A percentile compares a stretch with the other conserved stretches of the same genome.
Evolutionary conservation across 1,139 yeast species (phyloP).

Genomic region (Yamadazyma blattariae): DNA sequence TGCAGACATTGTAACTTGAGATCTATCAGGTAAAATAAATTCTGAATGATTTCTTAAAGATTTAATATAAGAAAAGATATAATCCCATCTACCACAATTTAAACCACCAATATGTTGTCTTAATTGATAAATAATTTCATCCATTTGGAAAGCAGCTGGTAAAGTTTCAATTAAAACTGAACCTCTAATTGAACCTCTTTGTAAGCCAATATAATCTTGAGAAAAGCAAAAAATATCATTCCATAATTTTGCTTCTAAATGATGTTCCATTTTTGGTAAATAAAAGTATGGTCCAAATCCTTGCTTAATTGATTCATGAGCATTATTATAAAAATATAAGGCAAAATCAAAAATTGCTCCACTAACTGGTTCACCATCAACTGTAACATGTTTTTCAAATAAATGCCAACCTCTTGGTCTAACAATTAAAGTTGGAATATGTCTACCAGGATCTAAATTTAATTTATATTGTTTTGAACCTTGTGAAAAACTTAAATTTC

Average conservation of each 20-base stretch:
- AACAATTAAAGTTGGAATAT: constrained; percentile 72
- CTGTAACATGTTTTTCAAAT: constrained; percentile 66
- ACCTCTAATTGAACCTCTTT: constrained; percentile 73
- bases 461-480: constrained; percentile 63
- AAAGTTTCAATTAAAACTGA: constrained; percentile 78
- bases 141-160: constrained; percentile 79
- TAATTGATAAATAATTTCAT: constrained; percentile 73
- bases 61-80: constrained; percentile 71
- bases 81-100: constrained; percentile 85
- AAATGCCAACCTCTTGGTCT: constrained; percentile 90
- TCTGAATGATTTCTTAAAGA: constrained; percentile 62
- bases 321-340: constrained; percentile 72
- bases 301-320: constrained; percentile 53
- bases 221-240: constrained; percentile 69
- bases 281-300: constrained; percentile 79
- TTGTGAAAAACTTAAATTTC: constrained; percentile 54
- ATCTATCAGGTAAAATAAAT: constrained; percentile 67
- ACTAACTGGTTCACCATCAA: constrained; percentile 73
- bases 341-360: constrained; percentile 81
- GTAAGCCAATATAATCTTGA: constrained; percentile 63
- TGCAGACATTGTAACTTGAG: constrained; percentile 71
- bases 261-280: constrained; percentile 80
- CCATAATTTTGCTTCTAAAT: constrained; percentile 77
- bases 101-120: constrained; percentile 74
- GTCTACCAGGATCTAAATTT: constrained; percentile 51